Evolutionary conservation across 2,329 filamentous ascomycete genomes (phyloP).

Genomic region (Aaosphaeria pasadenensis): DNA sequence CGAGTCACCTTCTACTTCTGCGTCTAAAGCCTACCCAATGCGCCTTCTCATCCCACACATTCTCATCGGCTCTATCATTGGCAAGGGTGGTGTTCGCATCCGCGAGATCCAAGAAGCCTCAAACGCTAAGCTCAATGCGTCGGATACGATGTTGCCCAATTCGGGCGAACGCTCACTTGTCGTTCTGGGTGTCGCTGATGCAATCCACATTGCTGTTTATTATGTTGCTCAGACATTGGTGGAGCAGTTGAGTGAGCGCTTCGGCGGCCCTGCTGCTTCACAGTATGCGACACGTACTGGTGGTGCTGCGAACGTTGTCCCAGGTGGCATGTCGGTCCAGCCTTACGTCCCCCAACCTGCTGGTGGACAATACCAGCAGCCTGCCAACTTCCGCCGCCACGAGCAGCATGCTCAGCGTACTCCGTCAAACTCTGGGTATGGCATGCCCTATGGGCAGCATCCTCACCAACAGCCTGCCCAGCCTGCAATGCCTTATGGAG

Average conservation of each 20-base stretch:
- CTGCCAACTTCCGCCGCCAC: conserved; percentile 69
- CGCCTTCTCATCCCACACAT: conserved; percentile 95
- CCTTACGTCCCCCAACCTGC: conserved; percentile 93
- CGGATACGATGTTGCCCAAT: conserved; percentile 87
- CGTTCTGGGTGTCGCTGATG: conserved; percentile 95
- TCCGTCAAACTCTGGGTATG: conserved; percentile 68
- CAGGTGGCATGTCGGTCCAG: conserved; percentile 98
- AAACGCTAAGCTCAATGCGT: conserved; percentile 92
- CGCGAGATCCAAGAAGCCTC: conserved; percentile 98
- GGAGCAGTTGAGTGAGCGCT: conserved; percentile 94
- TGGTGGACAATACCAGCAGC: conserved; percentile 86
- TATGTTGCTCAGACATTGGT: conserved; percentile 98
- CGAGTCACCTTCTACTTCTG: conserved; percentile 79
- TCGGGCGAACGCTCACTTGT: conserved; percentile 98
- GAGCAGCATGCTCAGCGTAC: conserved; percentile 66
- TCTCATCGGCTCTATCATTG: conserved; percentile 97
- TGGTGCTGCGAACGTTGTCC: conserved; percentile 87
- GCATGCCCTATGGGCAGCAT: conserved; percentile 42
- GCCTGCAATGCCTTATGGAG: conserved; percentile 70
- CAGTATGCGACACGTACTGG: conserved; percentile 95
- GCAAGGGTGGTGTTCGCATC: conserved; percentile 92
- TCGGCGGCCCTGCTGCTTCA: conserved; percentile 93
- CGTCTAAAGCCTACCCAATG: conserved; percentile 96
- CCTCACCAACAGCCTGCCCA: conserved; percentile 30
- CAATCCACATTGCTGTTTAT: conserved; percentile 97